Evolutionary conservation across 192 early-diverging fungal genomes (phyloP).

Genomic region (Coemansia sp.): DNA sequence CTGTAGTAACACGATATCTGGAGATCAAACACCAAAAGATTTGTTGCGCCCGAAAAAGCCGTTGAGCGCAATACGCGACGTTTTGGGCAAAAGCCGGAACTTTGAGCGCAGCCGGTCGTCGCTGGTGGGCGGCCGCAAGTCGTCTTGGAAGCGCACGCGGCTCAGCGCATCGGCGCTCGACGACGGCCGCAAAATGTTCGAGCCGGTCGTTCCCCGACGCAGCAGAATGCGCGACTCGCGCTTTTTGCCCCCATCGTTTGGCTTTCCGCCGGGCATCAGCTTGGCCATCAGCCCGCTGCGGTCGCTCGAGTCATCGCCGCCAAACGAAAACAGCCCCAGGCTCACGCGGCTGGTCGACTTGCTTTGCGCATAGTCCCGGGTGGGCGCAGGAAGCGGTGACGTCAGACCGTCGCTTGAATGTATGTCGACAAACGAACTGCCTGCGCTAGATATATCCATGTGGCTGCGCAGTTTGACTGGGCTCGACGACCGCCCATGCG

Average conservation of each 20-base stretch:
- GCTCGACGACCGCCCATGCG: neutral
- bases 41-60: slow-evolving; percentile 43
- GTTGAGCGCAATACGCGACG: slow-evolving; percentile 34
- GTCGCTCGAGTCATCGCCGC: slow-evolving; percentile 4
- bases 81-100: slow-evolving; percentile 35
- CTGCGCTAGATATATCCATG: slow-evolving; percentile 7
- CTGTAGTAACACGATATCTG: neutral
- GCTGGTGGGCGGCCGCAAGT: slow-evolving; percentile 14
- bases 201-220: neutral
- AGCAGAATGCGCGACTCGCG: slow-evolving; percentile 9
- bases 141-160: neutral
- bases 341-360: slow-evolving; percentile 4
- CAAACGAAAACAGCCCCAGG: slow-evolving; percentile 14
- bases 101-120: slow-evolving; percentile 14
- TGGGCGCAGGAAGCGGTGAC: neutral
- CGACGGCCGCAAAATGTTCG: slow-evolving; percentile 24
- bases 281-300: slow-evolving; percentile 10
- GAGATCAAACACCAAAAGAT: slow-evolving; percentile 6
- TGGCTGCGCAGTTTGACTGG: neutral
- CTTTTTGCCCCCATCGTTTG: neutral
- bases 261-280: neutral
- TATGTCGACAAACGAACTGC: slow-evolving; percentile 46
- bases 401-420: slow-evolving; percentile 4
- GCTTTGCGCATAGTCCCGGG: neutral
- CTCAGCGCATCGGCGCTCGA: slow-evolving; percentile 27